Evolutionary conservation across 2,329 filamentous ascomycete genomes (phyloP), one percentile per base, ranked within the genome.

Genomic region (Clonostachys chloroleuca): DNA sequence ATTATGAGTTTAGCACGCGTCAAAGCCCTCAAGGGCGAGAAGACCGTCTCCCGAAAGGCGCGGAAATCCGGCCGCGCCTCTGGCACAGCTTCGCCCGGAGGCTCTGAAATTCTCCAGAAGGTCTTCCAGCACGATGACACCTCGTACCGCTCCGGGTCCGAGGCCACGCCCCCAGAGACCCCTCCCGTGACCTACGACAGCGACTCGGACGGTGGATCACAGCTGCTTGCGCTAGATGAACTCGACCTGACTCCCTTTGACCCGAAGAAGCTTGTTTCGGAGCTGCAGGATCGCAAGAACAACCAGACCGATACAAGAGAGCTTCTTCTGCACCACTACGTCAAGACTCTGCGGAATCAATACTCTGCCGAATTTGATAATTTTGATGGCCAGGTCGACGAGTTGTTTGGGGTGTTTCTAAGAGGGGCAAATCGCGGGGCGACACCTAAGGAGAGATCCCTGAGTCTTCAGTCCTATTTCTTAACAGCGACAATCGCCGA

Each of bases 241-340:
- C 40, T 34, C n/a, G 16, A 8, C 16, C 5, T n/a, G 46, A 64
- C 74, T 43, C 75, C 76, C 24, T 88, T 87, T 78, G 77, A 82
- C 47, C 57, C 62, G 34, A 72, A 76, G 30, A 78, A 84, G 51
- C 80, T 84, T 49, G 83, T 95, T 52, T 75, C 85, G 43, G 83
- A 87, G 54, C 79, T 95, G 30, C 74, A 86, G 47, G 75, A 80
- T 51, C 84, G 88, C 57, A 95, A 95, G 74, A 83, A 86, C 54
- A 89, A 85, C 65, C 90, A 84, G 54, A 80, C 77, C 20, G 80
- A 87, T 52, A 81, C 83, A 18, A 81, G 90, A 45, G 86, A 90
- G 57, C 59, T 65, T 18, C 56, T 63, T 12, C 47, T 69, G 9
- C 58, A 61, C 6, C 49, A 57, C 18, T 69, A 62, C 43, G 54